Evolutionary conservation across 805 yeast genomes (phyloP), one percentile per base, ranked within the genome.

Genomic region (Pichia nanzhaoensis): DNA sequence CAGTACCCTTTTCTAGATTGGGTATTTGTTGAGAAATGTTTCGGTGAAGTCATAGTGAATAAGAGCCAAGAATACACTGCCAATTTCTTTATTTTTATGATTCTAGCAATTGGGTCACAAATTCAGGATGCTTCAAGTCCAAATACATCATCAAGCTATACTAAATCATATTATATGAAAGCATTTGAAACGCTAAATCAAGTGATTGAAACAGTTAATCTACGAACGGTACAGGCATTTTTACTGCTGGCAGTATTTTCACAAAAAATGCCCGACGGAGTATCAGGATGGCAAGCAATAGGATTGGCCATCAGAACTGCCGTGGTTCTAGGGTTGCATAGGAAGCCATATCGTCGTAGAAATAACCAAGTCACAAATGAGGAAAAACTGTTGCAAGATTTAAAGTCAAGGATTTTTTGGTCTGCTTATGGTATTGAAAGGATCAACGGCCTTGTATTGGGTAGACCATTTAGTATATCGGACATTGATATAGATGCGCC

Each of bases 1-100:
- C 67, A 63, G 44, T 65, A 65, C 42, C 68, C 68, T 3, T 65
- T 64, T 39, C 48, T 64, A 14, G 65, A 63, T 33, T 60, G 66
- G 67, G 36, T 46, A 1, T 54, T 53, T 50, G 50, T 55, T 28
- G 37, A 52, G 34, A n/a, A 34, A 13, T 47, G 53, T 27, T 56
- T 57, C 39, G 51, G 55, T 3, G 34, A 41, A 12, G 60, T 60
- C 0, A 47, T 61, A 32, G 39, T 46, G 4, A 13, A 49, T 14
- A 54, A 51, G 17, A 32, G 54, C 1, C 42, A 46, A 5, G 56
- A 53, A n/a, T 39, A 40, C 6, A 49, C 47, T 24, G 47, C 55
- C 1, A 41, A 50, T 18, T 65, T 61, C 46, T 63, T 63, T 46
- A 48, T 56, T 10, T 58, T 60, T 40, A 64, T 64, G 65, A 56